Percentiles rank a stretch among this genome's conserved stretches.
Conservation (phyloP, 2,329 filamentous ascomycete genomes). For the Escovopsis weberi region DNA sequence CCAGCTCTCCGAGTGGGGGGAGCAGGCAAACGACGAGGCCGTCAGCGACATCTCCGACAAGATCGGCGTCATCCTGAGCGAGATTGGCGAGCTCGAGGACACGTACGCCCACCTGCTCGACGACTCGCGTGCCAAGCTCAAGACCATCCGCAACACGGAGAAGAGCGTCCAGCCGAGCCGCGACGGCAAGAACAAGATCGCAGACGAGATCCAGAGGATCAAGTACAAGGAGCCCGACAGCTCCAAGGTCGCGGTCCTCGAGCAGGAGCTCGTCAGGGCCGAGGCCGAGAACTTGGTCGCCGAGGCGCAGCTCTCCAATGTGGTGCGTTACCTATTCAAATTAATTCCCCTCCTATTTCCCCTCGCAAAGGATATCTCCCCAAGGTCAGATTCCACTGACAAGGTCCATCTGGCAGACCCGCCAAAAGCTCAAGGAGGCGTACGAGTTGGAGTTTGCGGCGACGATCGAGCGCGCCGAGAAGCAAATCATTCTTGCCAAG, state of each 20-base stretch:
- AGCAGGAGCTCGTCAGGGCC: conserved; percentile 91
- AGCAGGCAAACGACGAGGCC: conserved; percentile 74
- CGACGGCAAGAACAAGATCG: conserved; percentile 74
- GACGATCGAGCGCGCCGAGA: conserved; percentile 90
- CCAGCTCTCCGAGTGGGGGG: conserved; percentile 93
- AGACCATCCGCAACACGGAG: conserved; percentile 91
- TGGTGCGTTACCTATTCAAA: conserved; percentile 26
- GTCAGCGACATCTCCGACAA: conserved; percentile 90
- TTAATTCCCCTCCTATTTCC: not conserved
- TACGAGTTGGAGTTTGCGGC: conserved; percentile 80
- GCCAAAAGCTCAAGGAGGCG: conserved; percentile 90
- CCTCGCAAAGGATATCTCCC: not conserved
- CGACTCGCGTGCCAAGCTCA: conserved; percentile 67
- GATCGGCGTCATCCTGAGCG: conserved; percentile 78
- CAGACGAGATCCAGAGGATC: conserved; percentile 81
- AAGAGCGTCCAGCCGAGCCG: conserved; percentile 86
- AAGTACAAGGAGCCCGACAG: conserved; percentile 88
- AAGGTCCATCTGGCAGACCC: conserved; percentile 42
- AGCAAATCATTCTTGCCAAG: conserved; percentile 86
- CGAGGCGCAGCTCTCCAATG: conserved; percentile 89
- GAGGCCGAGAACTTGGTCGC: conserved; percentile 94
- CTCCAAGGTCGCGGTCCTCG: conserved; percentile 64
- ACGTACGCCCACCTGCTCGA: conserved; percentile 74
- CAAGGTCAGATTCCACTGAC: not conserved
- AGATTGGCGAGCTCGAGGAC: conserved; percentile 91